Percentiles rank a stretch among this genome's conserved stretches.
These are phyloP conservation scores for Naganishia albida DNA, from an alignment of 1,284 basidiomycete genomes.

Conservation along the genomic window DNA sequence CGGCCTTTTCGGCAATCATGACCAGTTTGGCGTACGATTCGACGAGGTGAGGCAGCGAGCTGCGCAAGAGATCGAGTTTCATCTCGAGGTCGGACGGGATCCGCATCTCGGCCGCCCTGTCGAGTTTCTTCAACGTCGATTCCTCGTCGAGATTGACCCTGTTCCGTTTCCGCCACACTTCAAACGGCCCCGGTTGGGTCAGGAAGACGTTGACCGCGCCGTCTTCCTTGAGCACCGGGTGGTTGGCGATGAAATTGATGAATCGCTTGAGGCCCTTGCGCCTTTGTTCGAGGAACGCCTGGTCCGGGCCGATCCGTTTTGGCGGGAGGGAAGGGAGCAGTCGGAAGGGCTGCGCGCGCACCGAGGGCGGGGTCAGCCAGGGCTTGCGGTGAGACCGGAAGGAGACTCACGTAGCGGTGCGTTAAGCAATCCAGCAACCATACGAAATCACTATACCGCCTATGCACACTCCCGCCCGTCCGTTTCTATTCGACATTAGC, in stretches of 20 bases:
- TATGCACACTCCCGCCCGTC: constrained; percentile 47
- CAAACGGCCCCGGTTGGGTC: constrained; percentile 70
- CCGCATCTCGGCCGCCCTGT: constrained; percentile 81
- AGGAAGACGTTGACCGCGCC: constrained; percentile 78
- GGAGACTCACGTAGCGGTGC: constrained; percentile 52
- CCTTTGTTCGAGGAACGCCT: constrained; percentile 78
- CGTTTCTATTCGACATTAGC: constrained; percentile 38
- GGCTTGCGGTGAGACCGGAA: too few species aligned
- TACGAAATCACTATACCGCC: constrained; percentile 81
- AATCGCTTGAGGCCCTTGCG: constrained; percentile 79
- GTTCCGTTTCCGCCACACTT: constrained; percentile 73
- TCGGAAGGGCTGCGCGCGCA: constrained; percentile 82
- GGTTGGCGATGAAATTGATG: constrained; percentile 78
- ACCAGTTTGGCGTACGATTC: constrained; percentile 84
- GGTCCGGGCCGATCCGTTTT: constrained; percentile 82
- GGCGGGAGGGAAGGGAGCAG: constrained; percentile 85
- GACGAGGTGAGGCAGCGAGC: constrained; percentile 70
- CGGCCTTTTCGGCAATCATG: constrained; percentile 75
- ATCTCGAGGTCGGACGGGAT: constrained; percentile 89
- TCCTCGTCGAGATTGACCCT: constrained; percentile 77
- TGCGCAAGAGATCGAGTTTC: constrained; percentile 71
- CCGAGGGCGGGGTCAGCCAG: too few species aligned
- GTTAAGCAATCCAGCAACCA: constrained; percentile 81
- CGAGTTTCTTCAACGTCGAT: constrained; percentile 74
- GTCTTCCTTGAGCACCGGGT: constrained; percentile 84